phyloP scores from a whole-genome alignment of 2,329 filamentous ascomycete genomes.

The Neurospora sp. region DNA sequence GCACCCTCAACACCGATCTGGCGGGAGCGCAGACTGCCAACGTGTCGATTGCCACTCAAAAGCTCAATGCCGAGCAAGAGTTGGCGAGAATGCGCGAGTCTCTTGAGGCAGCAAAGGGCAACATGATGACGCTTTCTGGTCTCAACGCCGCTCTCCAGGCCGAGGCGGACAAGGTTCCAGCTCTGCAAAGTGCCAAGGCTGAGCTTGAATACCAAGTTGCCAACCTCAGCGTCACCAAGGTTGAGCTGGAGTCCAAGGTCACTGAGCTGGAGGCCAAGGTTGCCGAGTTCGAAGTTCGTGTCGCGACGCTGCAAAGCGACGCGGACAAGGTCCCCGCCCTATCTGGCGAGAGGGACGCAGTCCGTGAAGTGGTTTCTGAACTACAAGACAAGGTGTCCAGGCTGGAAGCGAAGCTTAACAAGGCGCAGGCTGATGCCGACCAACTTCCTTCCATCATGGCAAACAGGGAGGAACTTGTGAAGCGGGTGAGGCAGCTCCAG shows the following conservation, averaged over 20 bases:
- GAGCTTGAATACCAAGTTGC: conserved; percentile 6
- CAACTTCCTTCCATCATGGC: conserved; percentile 10
- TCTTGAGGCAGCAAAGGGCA: conserved; percentile 13
- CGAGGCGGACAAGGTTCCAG: conserved; percentile 16
- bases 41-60: conserved; percentile 18
- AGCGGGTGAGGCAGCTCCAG: conserved; percentile 12
- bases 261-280: conserved; percentile 12
- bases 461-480: conserved; percentile 10
- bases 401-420: conserved; percentile 11
- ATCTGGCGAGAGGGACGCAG: conserved; percentile 14
- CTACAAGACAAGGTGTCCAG: conserved; percentile 9
- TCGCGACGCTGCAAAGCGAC: conserved; percentile 13
- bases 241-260: conserved; percentile 11
- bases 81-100: conserved; percentile 9
- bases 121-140: conserved; percentile 13
- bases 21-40: conserved; percentile 18
- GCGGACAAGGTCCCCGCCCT: conserved; percentile 16
- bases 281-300: conserved; percentile 11
- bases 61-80: conserved; percentile 15
- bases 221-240: conserved; percentile 2
- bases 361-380: conserved; percentile 10
- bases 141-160: conserved; percentile 15
- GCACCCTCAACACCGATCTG: conserved; percentile 18
- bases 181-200: conserved; percentile 8
- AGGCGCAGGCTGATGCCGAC: conserved; percentile 11